Base-by-base conservation (phyloP, 2,329 filamentous ascomycete genomes). In the Chrysosporium keratinophilum region DNA sequence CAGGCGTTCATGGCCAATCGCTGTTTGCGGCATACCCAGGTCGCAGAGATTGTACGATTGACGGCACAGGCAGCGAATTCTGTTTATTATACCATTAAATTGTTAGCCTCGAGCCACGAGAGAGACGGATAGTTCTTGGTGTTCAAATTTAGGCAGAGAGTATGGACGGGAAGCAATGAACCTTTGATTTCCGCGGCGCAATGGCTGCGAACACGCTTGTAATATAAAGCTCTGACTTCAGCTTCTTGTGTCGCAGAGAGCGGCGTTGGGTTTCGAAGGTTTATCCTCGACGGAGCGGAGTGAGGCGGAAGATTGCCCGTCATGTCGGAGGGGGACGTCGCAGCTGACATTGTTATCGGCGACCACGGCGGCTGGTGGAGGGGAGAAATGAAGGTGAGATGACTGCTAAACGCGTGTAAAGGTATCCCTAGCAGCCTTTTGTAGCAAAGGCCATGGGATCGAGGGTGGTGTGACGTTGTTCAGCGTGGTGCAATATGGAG, bases 11-110 rank as follows among this genome's bases (percentile, higher is more conserved):
- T 98, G 35, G 78, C 77, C 58, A 84, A 82, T 64, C 89, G 85
- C 65, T 90, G 79, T 47, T 78, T 72, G 52, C 88, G 84, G 75
- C 93, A 98, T 51, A 83, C 80, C 76, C 93, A 96, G 11, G 89
- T 85, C 55, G 93, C 86, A 54, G 84, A 89, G 63, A 97, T 81
- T 5, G 90, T 97, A 60, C 88, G 86, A 66, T 85, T 84, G 48
- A 84, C 78, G 51, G 90, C 90, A 77, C 93, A 98, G 61, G 85
- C 83, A 55, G 93, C 93, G 68, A 98, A 98, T 57, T 86, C 91
- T 96, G 62, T 50, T 56, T 12, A 56, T 56, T 12, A 56, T 28
- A 50, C 5, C 7, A 42, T 34, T 49, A 46, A 40, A 20, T 47
- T n/a, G 51, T 55, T 51, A 50, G 28, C 11, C 9, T 19, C 12